Evolutionary conservation across 352 stramenopile species (phyloP).

Genomic region (Phytophthora pinifolia): DNA sequence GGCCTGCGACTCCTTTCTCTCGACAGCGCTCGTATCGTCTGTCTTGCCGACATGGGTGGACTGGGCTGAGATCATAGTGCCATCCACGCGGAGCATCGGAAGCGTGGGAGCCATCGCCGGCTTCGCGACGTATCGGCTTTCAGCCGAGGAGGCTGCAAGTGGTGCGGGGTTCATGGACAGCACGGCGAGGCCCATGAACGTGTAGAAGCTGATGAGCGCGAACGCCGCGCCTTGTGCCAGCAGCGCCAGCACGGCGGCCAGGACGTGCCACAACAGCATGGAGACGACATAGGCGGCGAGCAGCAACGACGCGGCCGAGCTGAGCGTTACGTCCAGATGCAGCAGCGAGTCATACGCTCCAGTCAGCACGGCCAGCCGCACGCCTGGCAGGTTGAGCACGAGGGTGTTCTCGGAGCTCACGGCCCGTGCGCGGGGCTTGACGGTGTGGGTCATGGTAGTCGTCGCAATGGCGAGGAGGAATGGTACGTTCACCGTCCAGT

Average conservation of each 20-base stretch:
- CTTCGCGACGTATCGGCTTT: constrained; percentile 8
- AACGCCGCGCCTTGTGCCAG: constrained; percentile 37
- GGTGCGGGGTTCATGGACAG: constrained; percentile 30
- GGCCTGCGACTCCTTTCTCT: constrained; percentile 37
- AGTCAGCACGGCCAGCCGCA: constrained; percentile 44
- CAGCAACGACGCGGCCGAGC: constrained; percentile 31
- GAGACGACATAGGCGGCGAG: constrained; percentile 31
- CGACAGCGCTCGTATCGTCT: constrained; percentile 25
- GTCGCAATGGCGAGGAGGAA: constrained; percentile 17
- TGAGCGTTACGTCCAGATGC: constrained; percentile 28
- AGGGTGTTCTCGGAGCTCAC: constrained; percentile 33
- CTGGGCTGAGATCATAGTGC: constrained; percentile 13
- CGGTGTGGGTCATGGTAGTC: constrained; percentile 23
- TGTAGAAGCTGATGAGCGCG: constrained; percentile 51
- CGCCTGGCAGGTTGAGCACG: constrained; percentile 65
- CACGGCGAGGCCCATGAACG: constrained; percentile 45
- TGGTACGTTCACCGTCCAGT: constrained; percentile 18
- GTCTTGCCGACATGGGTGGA: constrained; percentile 23
- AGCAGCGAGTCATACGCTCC: constrained; percentile 32
- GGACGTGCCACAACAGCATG: constrained; percentile 29
- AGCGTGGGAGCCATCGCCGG: constrained; percentile 16
- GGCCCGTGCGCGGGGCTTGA: constrained; percentile 19
- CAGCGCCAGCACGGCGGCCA: constrained; percentile 25
- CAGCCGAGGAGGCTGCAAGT: constrained; percentile 3
- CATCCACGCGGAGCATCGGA: constrained; percentile 33